These are phyloP conservation scores for Diatrype stigma DNA, from an alignment of 2,329 filamentous ascomycete species.

Conservation along the genomic window DNA sequence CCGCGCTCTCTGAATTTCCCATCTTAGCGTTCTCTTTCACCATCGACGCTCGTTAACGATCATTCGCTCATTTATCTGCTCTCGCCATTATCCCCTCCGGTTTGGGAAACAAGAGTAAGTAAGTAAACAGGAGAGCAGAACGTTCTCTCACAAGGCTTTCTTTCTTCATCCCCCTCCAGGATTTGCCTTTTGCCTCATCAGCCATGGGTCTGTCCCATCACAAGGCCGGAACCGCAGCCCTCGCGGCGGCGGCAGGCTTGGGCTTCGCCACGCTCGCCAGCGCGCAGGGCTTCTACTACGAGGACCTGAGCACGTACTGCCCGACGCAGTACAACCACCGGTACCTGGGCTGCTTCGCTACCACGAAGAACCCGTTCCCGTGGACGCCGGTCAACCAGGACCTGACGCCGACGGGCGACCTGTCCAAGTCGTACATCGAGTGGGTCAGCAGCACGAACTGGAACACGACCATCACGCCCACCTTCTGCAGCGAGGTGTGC, in stretches of 20 bases:
- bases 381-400: conserved; percentile 12
- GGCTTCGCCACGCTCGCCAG: conserved; percentile 11
- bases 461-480: conserved; percentile 23
- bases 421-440: conserved; percentile 15
- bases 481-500: conserved; percentile 20
- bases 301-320: conserved; percentile 7
- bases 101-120: too few relatives aligned
- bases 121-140: too few relatives aligned
- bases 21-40: too few relatives aligned
- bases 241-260: conserved; percentile 11
- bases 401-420: conserved; percentile 3
- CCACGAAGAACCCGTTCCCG: conserved; percentile 7
- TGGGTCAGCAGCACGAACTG: conserved; percentile 15
- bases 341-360: conserved; percentile 14
- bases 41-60: too few relatives aligned
- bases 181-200: too few relatives aligned
- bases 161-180: too few relatives aligned
- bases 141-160: too few relatives aligned
- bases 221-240: conserved; percentile 12
- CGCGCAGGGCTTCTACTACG: conserved; percentile 13
- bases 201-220: conserved; percentile 18
- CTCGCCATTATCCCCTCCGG: too few relatives aligned
- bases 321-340: conserved; percentile 5
- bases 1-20: too few relatives aligned
- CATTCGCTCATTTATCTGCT: not conserved